phyloP scores from a whole-genome alignment of 805 yeast species.

The Wickerhamomyces rabaulensis region DNA sequence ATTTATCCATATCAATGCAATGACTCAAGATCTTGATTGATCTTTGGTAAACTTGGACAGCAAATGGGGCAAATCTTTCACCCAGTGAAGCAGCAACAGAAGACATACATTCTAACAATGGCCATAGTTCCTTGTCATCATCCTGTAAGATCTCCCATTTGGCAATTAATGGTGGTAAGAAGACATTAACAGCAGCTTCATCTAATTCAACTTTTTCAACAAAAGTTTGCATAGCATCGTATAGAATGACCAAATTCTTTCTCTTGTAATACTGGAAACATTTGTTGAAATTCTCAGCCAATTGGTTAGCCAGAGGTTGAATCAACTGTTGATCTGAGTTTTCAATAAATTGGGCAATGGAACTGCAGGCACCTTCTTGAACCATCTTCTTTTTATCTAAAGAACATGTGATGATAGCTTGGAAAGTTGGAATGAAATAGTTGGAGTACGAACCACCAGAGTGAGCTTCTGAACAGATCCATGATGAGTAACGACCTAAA shows the following conservation, averaged over 20 bases:
- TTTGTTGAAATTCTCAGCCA: constrained; percentile 62
- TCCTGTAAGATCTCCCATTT: constrained; percentile 79
- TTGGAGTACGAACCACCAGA: constrained; percentile 56
- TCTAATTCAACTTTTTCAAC: constrained; percentile 66
- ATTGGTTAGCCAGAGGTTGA: constrained; percentile 51
- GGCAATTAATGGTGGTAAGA: constrained; percentile 75
- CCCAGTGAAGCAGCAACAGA: constrained; percentile 86
- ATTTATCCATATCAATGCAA: constrained; percentile 62
- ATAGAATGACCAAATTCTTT: constrained; percentile 73
- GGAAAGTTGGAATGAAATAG: constrained; percentile 72
- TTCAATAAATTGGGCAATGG: constrained; percentile 80
- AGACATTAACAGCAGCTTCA: constrained; percentile 48
- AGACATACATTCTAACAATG: constrained; percentile 88
- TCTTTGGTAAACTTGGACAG: constrained; percentile 78
- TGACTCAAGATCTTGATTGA: constrained; percentile 64
- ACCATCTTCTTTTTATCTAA: constrained; percentile 84
- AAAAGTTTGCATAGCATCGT: constrained; percentile 88
- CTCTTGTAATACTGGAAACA: constrained; percentile 79
- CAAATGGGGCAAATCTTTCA: constrained; percentile 81
- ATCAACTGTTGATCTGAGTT: constrained; percentile 59
- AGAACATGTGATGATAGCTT: constrained; percentile 68
- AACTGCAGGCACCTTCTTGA: constrained; percentile 91
- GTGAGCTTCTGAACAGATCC: constrained; percentile 73
- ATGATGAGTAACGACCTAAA: constrained; percentile 71
- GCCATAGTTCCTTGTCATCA: constrained; percentile 84